Conservation (phyloP, 176 grass and related monocot genomes). For the Echinochloa phyllopogon region DNA sequence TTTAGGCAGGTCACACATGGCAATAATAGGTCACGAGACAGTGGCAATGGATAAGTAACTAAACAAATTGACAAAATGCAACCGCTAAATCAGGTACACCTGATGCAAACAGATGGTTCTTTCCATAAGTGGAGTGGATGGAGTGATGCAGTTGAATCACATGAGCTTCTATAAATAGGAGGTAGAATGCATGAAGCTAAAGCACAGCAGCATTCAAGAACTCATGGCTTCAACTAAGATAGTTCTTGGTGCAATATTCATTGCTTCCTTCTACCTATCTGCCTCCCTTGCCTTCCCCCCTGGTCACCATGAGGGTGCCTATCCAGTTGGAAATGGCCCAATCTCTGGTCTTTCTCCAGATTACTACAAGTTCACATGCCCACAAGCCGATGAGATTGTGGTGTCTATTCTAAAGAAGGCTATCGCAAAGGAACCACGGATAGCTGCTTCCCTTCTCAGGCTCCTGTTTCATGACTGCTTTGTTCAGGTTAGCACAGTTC, state of each 20-base stretch:
- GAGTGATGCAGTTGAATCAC: constrained; percentile 36
- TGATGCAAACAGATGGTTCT: constrained; percentile 43
- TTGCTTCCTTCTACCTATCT: constrained; percentile 47
- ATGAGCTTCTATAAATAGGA: constrained; percentile 43
- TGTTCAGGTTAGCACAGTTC: constrained; percentile 63
- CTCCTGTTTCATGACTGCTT: constrained; percentile 85
- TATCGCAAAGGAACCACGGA: constrained; percentile 59
- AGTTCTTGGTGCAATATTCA: constrained; percentile 42
- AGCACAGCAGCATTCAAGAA: constrained; percentile 24
- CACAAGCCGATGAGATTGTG: constrained; percentile 71
- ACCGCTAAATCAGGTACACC: constrained; percentile 53
- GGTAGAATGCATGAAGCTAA: neutral
- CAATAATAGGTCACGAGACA: neutral
- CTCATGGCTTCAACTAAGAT: constrained; percentile 62
- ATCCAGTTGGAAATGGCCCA: constrained; percentile 42
- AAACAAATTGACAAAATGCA: neutral
- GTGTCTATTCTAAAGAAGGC: constrained; percentile 67
- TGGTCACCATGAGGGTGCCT: constrained; percentile 44
- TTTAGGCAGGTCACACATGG: constrained; percentile 38
- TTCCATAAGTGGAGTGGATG: constrained; percentile 51
- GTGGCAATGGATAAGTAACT: constrained; percentile 9
- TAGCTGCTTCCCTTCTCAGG: constrained; percentile 76
- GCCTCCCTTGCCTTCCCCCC: constrained; percentile 55
- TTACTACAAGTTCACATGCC: constrained; percentile 76
- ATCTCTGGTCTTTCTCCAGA: constrained; percentile 52